Base-by-base conservation (phyloP, 805 yeast genomes). In the Maudiozyma barnettii region DNA sequence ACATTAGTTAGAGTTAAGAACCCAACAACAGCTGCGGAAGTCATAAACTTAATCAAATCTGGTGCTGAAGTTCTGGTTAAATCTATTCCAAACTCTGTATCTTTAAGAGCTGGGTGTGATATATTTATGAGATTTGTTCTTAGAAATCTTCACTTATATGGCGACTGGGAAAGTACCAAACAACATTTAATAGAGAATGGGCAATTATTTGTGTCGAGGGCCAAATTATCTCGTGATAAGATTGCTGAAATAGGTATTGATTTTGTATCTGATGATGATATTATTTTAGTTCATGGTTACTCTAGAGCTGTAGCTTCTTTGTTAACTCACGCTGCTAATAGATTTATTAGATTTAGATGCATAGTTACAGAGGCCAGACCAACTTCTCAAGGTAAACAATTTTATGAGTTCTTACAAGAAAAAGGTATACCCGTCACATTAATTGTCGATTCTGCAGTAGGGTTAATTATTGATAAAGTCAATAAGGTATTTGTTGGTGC, bases 401-500 rank as follows among this genome's bases (percentile, higher is more conserved):
- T 88, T 81, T 91, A 90, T 5, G 70, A 77, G 44, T 61, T 78
- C 6, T 71, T 93, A 43, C 74, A 83, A 56, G 75, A 74, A 43
- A 73, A 77, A 18, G 91, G 86, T 14, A 85, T 93, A 12, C 98
- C 98, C 0, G 93, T 84, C 12, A 81, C 87, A 45, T 73, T 89
- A 45, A 85, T 93, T 44, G 90, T 87, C 16, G 99, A 93, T 63
- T 81, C 88, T 46, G 95, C 96, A 7, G 97, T 91, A 13, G 98
- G 98, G 0, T 88, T 81, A 55, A 87, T 89, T 36, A 81, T 93
- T 49, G 90, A 88, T 64, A 84, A 85, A 64, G 89, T 90, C 13
- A 95, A 91, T 68, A 91, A 93, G 66, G 85, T 93, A 4, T 77
- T 93, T 54, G 93, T 93, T 54, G 99, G 99, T 47, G 99, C 99